Evolutionary conservation across 805 yeast genomes (phyloP).

Genomic region (Candida maesae): DNA sequence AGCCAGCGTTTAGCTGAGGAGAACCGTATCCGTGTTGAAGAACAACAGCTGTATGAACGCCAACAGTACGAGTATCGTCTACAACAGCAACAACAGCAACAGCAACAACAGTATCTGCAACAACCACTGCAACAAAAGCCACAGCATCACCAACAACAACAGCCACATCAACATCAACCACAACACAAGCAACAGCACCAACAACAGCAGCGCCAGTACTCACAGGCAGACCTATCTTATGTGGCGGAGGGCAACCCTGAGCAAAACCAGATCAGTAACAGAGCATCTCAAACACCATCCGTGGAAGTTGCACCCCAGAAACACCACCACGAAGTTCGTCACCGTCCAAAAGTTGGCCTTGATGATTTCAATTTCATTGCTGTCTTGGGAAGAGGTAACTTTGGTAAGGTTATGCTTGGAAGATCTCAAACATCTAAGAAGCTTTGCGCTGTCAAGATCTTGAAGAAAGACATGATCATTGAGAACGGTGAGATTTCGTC

Average conservation of each 20-base stretch:
- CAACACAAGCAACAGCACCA: constrained; percentile 18
- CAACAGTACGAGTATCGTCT: constrained; percentile 12
- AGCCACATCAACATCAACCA: constrained; percentile 14
- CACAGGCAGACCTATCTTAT: constrained; percentile 17
- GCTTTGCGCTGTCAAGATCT: constrained; percentile 92
- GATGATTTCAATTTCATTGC: constrained; percentile 94
- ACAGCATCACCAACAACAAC: constrained; percentile 9
- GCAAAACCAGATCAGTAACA: constrained; percentile 3
- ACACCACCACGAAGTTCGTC: constrained; percentile 27
- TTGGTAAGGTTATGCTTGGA: constrained; percentile 97
- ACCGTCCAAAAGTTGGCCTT: constrained; percentile 76
- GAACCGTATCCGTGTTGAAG: constrained; percentile 14
- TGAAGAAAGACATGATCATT: constrained; percentile 92
- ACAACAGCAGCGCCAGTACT: constrained; percentile 10
- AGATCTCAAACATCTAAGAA: constrained; percentile 80
- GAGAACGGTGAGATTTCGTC: constrained; percentile 96
- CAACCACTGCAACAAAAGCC: constrained; percentile 16
- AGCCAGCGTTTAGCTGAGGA: constrained; percentile 19
- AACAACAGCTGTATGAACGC: constrained; percentile 9
- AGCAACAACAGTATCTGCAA: constrained; percentile 12
- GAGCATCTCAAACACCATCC: constrained; percentile 4
- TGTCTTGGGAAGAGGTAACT: constrained; percentile 96
- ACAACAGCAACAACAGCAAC: constrained; percentile 20
- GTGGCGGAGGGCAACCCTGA: constrained; percentile 13
- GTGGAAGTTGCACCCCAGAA: constrained; percentile 1